These are phyloP conservation scores for Linnemannia zychae DNA, from an alignment of 192 early-diverging fungal species.

Conservation along the genomic window DNA sequence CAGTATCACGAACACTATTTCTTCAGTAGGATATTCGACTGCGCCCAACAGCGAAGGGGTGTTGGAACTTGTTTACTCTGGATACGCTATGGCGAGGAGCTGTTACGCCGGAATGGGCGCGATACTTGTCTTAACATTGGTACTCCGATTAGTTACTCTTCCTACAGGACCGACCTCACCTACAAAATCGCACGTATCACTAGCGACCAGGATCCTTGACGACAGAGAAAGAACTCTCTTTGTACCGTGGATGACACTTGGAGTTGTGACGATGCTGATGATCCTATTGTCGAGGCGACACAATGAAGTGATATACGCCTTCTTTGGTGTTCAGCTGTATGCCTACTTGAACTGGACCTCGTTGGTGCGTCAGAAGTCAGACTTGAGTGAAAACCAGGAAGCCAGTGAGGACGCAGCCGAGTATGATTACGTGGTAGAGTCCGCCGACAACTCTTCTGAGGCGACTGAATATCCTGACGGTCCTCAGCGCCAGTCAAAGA, in stretches of 20 bases:
- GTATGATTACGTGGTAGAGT: background rate
- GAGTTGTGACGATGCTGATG: slow-evolving; percentile 67
- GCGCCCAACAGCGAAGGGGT: background rate
- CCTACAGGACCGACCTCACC: background rate
- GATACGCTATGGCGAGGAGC: slow-evolving; percentile 40
- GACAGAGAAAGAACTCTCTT: slow-evolving; percentile 18
- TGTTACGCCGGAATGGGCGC: slow-evolving; percentile 34
- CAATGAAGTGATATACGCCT: slow-evolving; percentile 68
- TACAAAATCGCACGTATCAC: background rate
- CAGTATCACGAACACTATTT: slow-evolving; percentile 27
- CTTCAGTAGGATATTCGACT: slow-evolving; percentile 21
- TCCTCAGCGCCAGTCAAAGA: background rate
- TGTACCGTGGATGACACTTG: slow-evolving; percentile 52
- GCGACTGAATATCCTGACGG: background rate
- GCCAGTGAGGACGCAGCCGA: background rate
- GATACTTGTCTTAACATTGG: slow-evolving; percentile 10
- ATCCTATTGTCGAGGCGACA: slow-evolving; percentile 73
- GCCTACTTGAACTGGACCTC: slow-evolving; percentile 48
- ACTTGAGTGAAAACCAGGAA: background rate
- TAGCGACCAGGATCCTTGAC: background rate
- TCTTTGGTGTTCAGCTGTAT: slow-evolving; percentile 68
- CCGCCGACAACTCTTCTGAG: background rate
- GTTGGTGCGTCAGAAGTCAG: slow-evolving; percentile 3
- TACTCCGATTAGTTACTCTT: background rate
- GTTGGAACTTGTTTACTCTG: slow-evolving; percentile 18